These are phyloP conservation scores for Penicillium cosmopolitanum DNA, from an alignment of 495 filamentous ascomycete species.

Conservation along the genomic window DNA sequence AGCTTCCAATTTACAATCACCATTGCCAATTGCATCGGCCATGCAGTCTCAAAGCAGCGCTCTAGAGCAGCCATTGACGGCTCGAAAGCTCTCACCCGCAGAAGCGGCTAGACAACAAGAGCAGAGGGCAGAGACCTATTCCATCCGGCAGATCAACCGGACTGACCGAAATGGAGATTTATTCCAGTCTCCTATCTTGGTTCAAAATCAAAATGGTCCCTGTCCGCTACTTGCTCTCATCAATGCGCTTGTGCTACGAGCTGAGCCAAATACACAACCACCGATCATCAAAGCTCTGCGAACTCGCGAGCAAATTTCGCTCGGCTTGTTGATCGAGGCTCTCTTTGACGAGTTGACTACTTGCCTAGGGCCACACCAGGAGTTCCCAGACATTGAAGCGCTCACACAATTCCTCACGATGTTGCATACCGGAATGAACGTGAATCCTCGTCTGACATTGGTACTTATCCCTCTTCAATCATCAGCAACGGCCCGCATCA, in stretches of 20 bases:
- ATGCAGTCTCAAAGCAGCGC: not conserved
- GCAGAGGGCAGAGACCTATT: constrained; percentile 66
- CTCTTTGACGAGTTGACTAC: constrained; percentile 92
- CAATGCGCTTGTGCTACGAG: constrained; percentile 85
- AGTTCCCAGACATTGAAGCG: constrained; percentile 83
- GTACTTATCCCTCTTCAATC: constrained; percentile 27
- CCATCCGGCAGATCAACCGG: constrained; percentile 73
- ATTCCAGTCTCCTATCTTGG: constrained; percentile 73
- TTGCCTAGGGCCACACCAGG: constrained; percentile 49
- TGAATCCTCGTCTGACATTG: constrained; percentile 83
- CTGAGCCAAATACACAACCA: constrained; percentile 63
- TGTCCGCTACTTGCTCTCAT: constrained; percentile 93
- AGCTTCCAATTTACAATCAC: constrained; percentile 1
- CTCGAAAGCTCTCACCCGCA: constrained; percentile 29
- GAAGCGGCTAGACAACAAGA: constrained; percentile 45
- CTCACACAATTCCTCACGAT: constrained; percentile 85
- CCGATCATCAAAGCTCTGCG: constrained; percentile 75
- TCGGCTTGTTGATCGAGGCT: constrained; percentile 82
- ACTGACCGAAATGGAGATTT: constrained; percentile 45
- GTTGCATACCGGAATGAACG: constrained; percentile 96
- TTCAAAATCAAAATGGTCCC: constrained; percentile 92
- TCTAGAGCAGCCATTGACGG: constrained; percentile 8
- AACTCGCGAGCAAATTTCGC: constrained; percentile 82
- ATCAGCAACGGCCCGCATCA: not conserved
- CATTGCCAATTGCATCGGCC: constrained; percentile 1